Percentiles rank a stretch among this genome's conserved stretches.
phyloP scores from a whole-genome alignment of 179 eudicot species.

The Gypsophila paniculata region DNA sequence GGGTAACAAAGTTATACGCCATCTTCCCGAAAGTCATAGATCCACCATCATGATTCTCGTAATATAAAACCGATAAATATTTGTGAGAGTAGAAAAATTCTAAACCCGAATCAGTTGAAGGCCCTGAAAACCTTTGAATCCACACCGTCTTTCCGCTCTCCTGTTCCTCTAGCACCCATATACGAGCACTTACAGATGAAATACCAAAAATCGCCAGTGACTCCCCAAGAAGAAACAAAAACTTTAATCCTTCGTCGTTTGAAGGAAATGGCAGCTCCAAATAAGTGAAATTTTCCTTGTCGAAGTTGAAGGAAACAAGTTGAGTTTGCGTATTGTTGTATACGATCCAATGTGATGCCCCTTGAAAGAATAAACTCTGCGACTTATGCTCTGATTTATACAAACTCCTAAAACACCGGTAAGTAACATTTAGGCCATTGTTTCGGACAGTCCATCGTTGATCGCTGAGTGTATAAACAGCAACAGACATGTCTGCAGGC shows the following conservation, averaged over 20 bases:
- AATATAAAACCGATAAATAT: background rate
- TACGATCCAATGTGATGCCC: slow-evolving; percentile 7
- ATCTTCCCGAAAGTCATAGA: background rate
- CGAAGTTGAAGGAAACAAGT: slow-evolving; percentile 8
- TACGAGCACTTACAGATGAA: background rate
- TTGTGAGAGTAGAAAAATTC: background rate
- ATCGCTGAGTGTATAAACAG: too few relatives aligned
- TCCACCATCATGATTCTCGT: background rate
- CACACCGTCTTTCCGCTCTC: background rate
- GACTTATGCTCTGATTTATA: background rate
- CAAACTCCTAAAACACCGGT: too few relatives aligned
- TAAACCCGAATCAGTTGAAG: background rate
- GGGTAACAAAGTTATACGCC: background rate
- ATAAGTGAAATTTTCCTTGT: background rate
- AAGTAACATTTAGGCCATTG: too few relatives aligned
- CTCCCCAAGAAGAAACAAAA: slow-evolving; percentile 5
- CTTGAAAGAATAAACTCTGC: background rate
- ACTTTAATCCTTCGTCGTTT: background rate
- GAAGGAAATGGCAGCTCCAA: background rate
- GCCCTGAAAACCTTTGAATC: background rate
- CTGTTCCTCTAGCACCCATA: background rate
- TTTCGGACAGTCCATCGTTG: too few relatives aligned
- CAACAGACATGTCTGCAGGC: too few relatives aligned
- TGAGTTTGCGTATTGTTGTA: background rate
- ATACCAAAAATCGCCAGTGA: background rate